A percentile compares a stretch with the other conserved stretches of the same genome.
phyloP scores from a whole-genome alignment of 2,329 filamentous ascomycete genomes.

The Aaosphaeria pasadenensis region DNA sequence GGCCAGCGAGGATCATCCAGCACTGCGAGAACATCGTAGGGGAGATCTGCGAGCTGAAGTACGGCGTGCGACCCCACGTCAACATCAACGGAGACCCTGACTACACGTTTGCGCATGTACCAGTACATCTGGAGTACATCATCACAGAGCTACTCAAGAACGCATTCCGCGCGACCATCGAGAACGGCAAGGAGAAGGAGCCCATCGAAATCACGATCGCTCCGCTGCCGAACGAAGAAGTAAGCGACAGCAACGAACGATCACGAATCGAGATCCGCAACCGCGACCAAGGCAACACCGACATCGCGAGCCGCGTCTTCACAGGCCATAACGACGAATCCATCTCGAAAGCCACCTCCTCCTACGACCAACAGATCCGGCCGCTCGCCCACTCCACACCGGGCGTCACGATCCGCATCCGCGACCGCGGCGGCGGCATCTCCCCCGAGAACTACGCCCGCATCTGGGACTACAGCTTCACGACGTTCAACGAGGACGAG shows the following conservation, averaged over 20 bases:
- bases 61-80: constrained; percentile 80
- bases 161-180: constrained; percentile 88
- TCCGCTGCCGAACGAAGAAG: constrained; percentile 54
- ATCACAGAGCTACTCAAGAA: constrained; percentile 96
- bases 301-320: constrained; percentile 27
- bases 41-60: constrained; percentile 95
- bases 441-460: constrained; percentile 76
- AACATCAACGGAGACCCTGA: constrained; percentile 80
- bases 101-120: constrained; percentile 89
- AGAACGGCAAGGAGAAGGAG: constrained; percentile 73
- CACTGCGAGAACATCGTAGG: constrained; percentile 86
- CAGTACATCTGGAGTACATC: constrained; percentile 96
- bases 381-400: constrained; percentile 57
- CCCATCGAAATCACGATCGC: constrained; percentile 92
- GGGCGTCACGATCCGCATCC: constrained; percentile 90
- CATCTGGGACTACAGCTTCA: constrained; percentile 97
- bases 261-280: constrained; percentile 14
- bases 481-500: constrained; percentile 77
- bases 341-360: constrained; percentile 6
- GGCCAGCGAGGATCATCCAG: constrained; percentile 77
- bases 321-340: constrained; percentile 16
- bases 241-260: background rate
- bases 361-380: constrained; percentile 38
- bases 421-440: constrained; percentile 93
- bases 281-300: constrained; percentile 28